These are phyloP conservation scores for Moelleriella libera DNA, from an alignment of 2,329 filamentous ascomycete species.

Conservation along the genomic window DNA sequence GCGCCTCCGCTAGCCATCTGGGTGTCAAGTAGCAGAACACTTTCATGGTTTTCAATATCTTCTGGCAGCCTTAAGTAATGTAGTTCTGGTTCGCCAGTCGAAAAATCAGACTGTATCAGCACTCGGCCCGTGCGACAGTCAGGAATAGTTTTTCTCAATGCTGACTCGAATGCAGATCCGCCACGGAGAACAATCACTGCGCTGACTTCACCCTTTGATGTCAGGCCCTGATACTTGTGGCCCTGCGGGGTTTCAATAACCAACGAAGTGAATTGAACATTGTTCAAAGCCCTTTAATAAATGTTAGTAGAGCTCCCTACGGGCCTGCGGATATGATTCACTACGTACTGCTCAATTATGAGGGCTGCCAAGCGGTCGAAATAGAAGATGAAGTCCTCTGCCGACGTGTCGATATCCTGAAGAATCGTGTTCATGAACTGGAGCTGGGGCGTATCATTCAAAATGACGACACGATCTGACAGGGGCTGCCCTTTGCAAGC, in stretches of 20 bases:
- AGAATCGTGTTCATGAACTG: constrained; percentile 83
- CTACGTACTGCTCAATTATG: constrained; percentile 58
- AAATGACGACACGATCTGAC: constrained; percentile 58
- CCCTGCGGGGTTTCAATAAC: constrained; percentile 59
- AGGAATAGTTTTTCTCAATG: constrained; percentile 77
- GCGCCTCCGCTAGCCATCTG: constrained; percentile 89
- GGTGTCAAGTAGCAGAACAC: constrained; percentile 76
- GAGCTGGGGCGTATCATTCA: constrained; percentile 69
- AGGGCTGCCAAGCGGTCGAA: constrained; percentile 82
- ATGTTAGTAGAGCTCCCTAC: constrained; percentile 4
- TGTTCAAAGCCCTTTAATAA: constrained; percentile 53
- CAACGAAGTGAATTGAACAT: constrained; percentile 51
- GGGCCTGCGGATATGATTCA: neutral
- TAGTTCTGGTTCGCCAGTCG: constrained; percentile 80
- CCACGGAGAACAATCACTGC: constrained; percentile 83
- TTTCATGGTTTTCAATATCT: constrained; percentile 59
- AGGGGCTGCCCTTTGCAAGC: constrained; percentile 58
- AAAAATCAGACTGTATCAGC: constrained; percentile 77
- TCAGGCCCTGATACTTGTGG: constrained; percentile 56
- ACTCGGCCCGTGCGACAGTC: constrained; percentile 83
- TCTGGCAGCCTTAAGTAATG: constrained; percentile 74
- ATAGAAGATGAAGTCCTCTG: constrained; percentile 95
- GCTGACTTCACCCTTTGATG: constrained; percentile 58
- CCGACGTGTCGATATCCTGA: constrained; percentile 60
- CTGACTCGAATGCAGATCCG: constrained; percentile 77